Base-by-base conservation (phyloP, 805 yeast genomes). In the Sugiyamaella floridensis region DNA sequence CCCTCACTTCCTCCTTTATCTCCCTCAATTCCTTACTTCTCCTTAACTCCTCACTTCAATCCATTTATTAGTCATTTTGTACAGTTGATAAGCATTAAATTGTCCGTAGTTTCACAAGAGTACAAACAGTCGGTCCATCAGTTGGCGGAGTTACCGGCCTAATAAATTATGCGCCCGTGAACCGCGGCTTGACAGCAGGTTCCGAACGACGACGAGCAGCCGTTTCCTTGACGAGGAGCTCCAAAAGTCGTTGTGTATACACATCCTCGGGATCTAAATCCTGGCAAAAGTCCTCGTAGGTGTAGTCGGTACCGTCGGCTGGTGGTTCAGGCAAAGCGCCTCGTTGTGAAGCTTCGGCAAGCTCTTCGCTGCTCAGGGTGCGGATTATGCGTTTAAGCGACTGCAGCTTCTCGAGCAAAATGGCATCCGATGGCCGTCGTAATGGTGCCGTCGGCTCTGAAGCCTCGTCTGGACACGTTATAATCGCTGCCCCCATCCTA, bases 161-260 rank as follows among this genome's bases (percentile, higher is more conserved):
- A 15, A 41, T 41, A 16, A 20, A 14, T 45, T 26, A 45, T 45
- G 40, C 16, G 15, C 47, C 32, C 48, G 32, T 45, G 20, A 29
- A 32, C n/a, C 48, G 40, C 6, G 48, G 48, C 41, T 28, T 28
- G n/a, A 14, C 19, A 2, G 41, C 19, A 8, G 20, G 47, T 7
- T 45, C 48, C n/a, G 18, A 20, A 11, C 45, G 52, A 12, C 48
- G 48, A 12, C 45, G 29, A 15, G 48, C 43, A 19, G 55, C 59
- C 2, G 66, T 63, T 40, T 63, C 66, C 22, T 49, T 43, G 26
- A 63, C 60, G 22, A 63, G 51, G 20, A 60, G 59, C 48, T 61
- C 63, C 22, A 63, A 43, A 8, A 63, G 44, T 26, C 64, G 52
- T 48, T 53, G 51, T 6, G 58, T 53, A 43, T 60, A 62, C 14